Base-by-base conservation (phyloP, 352 stramenopile genomes). In the Phytophthora pluvialis region DNA sequence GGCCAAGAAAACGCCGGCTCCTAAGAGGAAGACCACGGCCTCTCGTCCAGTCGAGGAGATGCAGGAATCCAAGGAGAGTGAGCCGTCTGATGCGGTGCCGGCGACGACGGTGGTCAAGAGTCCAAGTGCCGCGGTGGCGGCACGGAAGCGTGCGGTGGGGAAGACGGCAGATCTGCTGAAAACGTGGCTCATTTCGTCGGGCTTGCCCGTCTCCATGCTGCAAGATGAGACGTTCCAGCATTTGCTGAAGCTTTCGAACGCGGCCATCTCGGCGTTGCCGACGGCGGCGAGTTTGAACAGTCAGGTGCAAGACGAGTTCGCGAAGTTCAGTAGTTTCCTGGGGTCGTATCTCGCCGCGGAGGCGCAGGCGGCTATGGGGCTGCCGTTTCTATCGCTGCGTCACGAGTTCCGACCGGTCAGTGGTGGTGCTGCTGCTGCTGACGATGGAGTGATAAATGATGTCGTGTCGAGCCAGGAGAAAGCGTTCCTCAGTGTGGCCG, bases 141-240 rank as follows among this genome's bases (percentile, higher is more conserved):
- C 18, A 21, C 68, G 62, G 9, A 60, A 60, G 33, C 52, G 63
- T 7, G 16, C 28, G 4, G 5, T 49, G 11, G 48, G 18, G 9
- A 67, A 65, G 48, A 70, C 60, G 0, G 12, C 26, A 4, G 70
- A 75, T 10, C 44, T 77, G 3, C 15, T 72, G 4, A 65, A 62
- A 15, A 64, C 31, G 4, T 80, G 72, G 72, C 72, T 80, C 15
- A 38, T 80, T 33, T 70, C 68, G 11, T 59, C 72, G 10, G 68
- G 68, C 0, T 50, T 72, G 11, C 33, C 64, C 4, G n/a, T 67
- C 13, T 69, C 60, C 4, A 38, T 56, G 16, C 36, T 74, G 12
- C 38, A 68, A 15, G 54, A 72, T 26, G 32, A 65, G 10, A 38
- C 50, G 13, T 58, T 75, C 12, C 72, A 64, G 16, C 49, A 65